A percentile compares a stretch with the other conserved stretches of the same genome.
phyloP scores from a whole-genome alignment of 2,329 filamentous ascomycete genomes.

The Pseudopyrenochaeta lycopersici region DNA sequence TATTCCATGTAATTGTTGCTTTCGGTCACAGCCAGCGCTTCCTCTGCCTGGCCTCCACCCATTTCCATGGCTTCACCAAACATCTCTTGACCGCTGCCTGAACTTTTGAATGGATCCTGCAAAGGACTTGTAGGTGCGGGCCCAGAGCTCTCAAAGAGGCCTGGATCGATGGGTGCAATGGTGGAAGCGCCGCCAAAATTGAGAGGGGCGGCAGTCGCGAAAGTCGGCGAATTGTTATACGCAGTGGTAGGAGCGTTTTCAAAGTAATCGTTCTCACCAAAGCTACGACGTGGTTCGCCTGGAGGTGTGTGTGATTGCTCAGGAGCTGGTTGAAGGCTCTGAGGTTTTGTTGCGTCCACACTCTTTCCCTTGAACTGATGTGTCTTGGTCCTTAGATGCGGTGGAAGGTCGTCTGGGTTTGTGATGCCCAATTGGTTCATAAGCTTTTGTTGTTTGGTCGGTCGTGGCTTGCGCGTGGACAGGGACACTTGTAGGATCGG shows the following conservation, averaged over 20 bases:
- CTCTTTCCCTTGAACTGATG: conserved; percentile 68
- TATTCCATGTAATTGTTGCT: conserved; percentile 45
- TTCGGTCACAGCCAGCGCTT: conserved; percentile 48
- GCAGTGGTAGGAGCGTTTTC: conserved; percentile 32
- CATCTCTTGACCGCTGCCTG: conserved; percentile 46
- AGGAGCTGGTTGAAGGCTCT: conserved; percentile 46
- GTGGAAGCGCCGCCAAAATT: conserved; percentile 38
- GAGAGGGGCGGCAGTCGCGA: conserved; percentile 40
- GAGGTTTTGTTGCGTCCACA: conserved; percentile 47
- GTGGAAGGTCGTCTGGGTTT: conserved; percentile 88
- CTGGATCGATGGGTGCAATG: conserved; percentile 47
- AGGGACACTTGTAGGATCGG: conserved; percentile 86
- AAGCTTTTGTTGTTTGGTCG: conserved; percentile 96
- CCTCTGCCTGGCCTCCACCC: conserved; percentile 48
- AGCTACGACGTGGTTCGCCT: conserved; percentile 43
- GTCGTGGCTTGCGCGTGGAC: conserved; percentile 92
- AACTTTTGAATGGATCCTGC: conserved; percentile 49
- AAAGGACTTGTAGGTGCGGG: conserved; percentile 43
- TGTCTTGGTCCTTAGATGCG: conserved; percentile 77
- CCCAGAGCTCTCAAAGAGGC: conserved; percentile 45
- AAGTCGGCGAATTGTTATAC: conserved; percentile 47
- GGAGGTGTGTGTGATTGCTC: conserved; percentile 50
- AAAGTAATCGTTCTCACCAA: conserved; percentile 45
- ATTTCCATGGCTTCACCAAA: conserved; percentile 48
- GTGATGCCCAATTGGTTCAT: conserved; percentile 88